phyloP scores from a whole-genome alignment of 2,329 filamentous ascomycete species.

The Epichloe gansuensis region DNA sequence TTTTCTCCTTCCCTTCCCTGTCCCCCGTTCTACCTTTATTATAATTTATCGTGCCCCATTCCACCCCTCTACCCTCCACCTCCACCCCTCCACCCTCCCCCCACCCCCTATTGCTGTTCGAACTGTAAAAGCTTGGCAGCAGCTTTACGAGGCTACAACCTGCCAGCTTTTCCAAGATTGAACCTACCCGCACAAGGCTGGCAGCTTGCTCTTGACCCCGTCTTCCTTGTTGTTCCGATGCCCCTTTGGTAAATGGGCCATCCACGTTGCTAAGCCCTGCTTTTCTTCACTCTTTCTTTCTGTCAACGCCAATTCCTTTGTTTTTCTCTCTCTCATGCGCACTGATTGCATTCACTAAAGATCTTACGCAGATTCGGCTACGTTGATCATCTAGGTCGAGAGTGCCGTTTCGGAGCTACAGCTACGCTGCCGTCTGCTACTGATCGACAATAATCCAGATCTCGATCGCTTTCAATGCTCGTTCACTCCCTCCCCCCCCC shows the following conservation, averaged over 20 bases:
- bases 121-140: background rate
- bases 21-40: too few species aligned
- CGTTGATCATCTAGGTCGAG: background rate
- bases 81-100: background rate
- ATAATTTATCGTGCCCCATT: background rate
- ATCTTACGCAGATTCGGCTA: background rate
- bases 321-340: background rate
- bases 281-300: background rate
- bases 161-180: background rate
- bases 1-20: too few species aligned
- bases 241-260: background rate
- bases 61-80: background rate
- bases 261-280: background rate
- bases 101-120: background rate
- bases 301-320: background rate
- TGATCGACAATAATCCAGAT: background rate
- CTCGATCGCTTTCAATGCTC: background rate
- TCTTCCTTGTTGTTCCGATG: background rate
- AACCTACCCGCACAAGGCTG: background rate
- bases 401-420: background rate
- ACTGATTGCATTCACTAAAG: background rate
- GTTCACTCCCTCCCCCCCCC: background rate
- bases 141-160: slow-evolving; percentile 1
- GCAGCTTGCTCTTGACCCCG: background rate
- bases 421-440: background rate